Evolutionary conservation across 1,139 yeast genomes (phyloP).

Genomic region (Magnusiomyces fungicola): DNA sequence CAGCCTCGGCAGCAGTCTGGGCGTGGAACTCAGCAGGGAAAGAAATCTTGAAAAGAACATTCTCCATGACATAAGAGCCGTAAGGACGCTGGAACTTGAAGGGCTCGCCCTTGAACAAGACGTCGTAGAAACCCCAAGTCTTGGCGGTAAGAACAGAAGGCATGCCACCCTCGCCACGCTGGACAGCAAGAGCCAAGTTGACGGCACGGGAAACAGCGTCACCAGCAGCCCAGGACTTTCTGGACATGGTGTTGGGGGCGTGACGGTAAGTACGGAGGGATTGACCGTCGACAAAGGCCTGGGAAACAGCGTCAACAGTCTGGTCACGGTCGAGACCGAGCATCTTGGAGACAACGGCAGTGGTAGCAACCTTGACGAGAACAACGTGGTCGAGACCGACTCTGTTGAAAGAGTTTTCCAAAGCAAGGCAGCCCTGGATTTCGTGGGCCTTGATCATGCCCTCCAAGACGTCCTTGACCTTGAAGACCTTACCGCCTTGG

Average conservation of each 20-base stretch:
- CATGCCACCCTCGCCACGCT: constrained; percentile 48
- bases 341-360: constrained; percentile 51
- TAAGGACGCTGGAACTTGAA: constrained; percentile 47
- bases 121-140: constrained; percentile 59
- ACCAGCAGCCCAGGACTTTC: constrained; percentile 64
- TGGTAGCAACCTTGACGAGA: constrained; percentile 52
- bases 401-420: constrained; percentile 51
- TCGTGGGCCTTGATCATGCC: constrained; percentile 56
- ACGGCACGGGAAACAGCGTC: constrained; percentile 57
- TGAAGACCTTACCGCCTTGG: constrained; percentile 38
- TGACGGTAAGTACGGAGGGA: constrained; percentile 53
- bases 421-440: constrained; percentile 50
- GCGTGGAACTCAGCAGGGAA: constrained; percentile 64
- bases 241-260: constrained; percentile 55
- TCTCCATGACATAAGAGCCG: constrained; percentile 58
- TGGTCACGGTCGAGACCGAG: constrained; percentile 44
- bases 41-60: constrained; percentile 50
- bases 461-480: constrained; percentile 44
- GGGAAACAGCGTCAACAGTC: constrained; percentile 49
- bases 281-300: constrained; percentile 55
- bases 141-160: constrained; percentile 50
- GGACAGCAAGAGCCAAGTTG: constrained; percentile 45
- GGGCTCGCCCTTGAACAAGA: constrained; percentile 45
- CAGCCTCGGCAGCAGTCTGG: constrained; percentile 57
- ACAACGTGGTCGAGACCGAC: constrained; percentile 57